phyloP scores from a whole-genome alignment of 2,329 filamentous ascomycete genomes.

The Thermothelomyces thermophilus region DNA sequence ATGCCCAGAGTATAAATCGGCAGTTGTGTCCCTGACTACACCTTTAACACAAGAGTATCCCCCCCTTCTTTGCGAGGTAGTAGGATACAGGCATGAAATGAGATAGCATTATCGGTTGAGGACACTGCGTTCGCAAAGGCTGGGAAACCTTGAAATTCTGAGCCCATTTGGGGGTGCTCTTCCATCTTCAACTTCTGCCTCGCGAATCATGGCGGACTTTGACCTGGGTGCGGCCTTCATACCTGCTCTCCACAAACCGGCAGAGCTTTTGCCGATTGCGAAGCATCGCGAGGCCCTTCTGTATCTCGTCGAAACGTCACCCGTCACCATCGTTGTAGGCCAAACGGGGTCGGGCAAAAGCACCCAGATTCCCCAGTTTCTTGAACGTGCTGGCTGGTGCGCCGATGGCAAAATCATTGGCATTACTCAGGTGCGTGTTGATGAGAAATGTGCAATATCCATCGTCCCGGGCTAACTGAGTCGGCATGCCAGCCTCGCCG shows the following conservation, averaged over 20 bases:
- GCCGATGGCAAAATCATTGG: conserved; percentile 74
- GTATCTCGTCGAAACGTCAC: conserved; percentile 77
- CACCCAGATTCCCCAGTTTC: conserved; percentile 88
- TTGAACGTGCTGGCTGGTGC: conserved; percentile 86
- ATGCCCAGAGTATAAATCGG: no score
- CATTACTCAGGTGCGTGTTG: conserved; percentile 75
- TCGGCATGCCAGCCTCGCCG: conserved; percentile 63
- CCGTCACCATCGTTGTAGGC: conserved; percentile 83
- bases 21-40: no score
- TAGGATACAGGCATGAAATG: no score
- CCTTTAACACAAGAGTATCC: no score
- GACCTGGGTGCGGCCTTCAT: conserved; percentile 58
- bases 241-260: conserved; percentile 77
- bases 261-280: conserved; percentile 77
- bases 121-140: no score
- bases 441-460: neutral
- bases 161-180: neutral
- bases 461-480: neutral
- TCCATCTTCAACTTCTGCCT: neutral
- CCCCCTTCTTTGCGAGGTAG: no score
- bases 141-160: no score
- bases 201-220: conserved; percentile 46
- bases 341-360: conserved; percentile 95
- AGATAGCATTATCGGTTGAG: no score
- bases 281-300: conserved; percentile 72